These are phyloP conservation scores for Colletotrichum viniferum DNA, from an alignment of 2,329 filamentous ascomycete species.

Conservation along the genomic window DNA sequence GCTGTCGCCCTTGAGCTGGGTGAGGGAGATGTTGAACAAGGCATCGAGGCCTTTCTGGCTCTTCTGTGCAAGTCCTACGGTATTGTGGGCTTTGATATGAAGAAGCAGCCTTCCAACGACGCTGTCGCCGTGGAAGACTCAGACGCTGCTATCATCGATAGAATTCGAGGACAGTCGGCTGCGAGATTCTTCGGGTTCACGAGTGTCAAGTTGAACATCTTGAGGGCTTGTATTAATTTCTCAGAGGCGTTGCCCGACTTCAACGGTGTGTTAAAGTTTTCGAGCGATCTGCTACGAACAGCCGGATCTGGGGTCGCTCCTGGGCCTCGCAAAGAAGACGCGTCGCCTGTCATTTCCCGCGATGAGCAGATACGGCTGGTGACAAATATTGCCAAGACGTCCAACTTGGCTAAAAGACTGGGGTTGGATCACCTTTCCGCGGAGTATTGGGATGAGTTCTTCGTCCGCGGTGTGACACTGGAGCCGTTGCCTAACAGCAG, in stretches of 20 bases:
- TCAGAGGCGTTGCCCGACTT: conserved; percentile 95
- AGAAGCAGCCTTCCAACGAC: conserved; percentile 28
- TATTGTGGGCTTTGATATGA: conserved; percentile 56
- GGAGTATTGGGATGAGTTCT: conserved; percentile 97
- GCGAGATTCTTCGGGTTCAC: conserved; percentile 76
- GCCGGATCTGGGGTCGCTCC: conserved; percentile 82
- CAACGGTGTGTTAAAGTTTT: conserved; percentile 85
- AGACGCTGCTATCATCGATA: conserved; percentile 56
- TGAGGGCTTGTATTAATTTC: conserved; percentile 89
- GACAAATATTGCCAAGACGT: conserved; percentile 85
- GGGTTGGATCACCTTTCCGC: conserved; percentile 74
- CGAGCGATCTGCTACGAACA: conserved; percentile 80
- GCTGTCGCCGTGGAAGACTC: conserved; percentile 44
- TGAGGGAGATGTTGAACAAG: conserved; percentile 68
- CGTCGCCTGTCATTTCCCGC: conserved; percentile 70
- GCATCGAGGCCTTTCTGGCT: conserved; percentile 67
- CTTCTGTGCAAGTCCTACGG: conserved; percentile 68
- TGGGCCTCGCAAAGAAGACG: conserved; percentile 69
- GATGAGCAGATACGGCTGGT: conserved; percentile 88
- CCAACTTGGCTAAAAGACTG: conserved; percentile 75
- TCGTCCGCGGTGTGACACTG: conserved; percentile 78
- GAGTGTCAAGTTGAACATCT: conserved; percentile 81
- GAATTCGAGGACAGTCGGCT: conserved; percentile 64
- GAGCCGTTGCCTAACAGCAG: conserved; percentile 64
- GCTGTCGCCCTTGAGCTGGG: conserved; percentile 64